These are phyloP conservation scores for Hericium rajendrae DNA, from an alignment of 768 basidiomycete genomes.

Conservation along the genomic window DNA sequence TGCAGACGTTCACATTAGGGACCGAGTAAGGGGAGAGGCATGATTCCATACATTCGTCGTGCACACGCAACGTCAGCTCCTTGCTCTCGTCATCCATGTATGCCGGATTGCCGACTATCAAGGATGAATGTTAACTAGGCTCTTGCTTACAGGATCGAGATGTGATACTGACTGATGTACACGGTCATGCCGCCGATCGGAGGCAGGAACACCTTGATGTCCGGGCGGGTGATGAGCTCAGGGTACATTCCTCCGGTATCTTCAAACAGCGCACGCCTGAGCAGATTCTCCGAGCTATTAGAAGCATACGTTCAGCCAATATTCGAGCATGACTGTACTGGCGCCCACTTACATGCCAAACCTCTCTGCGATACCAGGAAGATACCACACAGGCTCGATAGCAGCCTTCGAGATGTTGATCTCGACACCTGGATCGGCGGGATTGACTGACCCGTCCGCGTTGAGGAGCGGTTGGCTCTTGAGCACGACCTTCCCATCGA, in stretches of 20 bases:
- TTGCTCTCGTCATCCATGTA: conserved; percentile 67
- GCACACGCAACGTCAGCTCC: conserved; percentile 79
- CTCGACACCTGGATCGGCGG: conserved; percentile 71
- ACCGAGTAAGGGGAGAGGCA: background rate
- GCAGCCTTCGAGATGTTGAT: conserved; percentile 87
- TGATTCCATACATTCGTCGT: conserved; percentile 72
- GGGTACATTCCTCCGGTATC: conserved; percentile 96
- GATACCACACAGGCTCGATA: conserved; percentile 93
- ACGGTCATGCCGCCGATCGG: conserved; percentile 89
- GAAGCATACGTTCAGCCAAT: no score
- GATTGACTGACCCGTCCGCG: conserved; percentile 48
- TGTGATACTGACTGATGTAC: conserved; percentile 62
- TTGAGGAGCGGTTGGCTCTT: conserved; percentile 55
- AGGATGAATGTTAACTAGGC: background rate
- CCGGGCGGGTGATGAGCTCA: conserved; percentile 89
- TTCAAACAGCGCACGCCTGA: conserved; percentile 90
- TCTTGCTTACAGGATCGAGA: conserved; percentile 1
- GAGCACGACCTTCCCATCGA: conserved; percentile 81
- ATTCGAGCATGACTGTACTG: no score
- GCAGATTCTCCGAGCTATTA: conserved; percentile 64
- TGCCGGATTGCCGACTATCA: conserved; percentile 71
- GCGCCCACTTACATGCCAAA: conserved; percentile 68
- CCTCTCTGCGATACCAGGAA: conserved; percentile 89
- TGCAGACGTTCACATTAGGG: conserved; percentile 17
- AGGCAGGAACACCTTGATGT: conserved; percentile 92